Evolutionary conservation across 441 rosid species (phyloP), one percentile per base, ranked within the genome.

Genomic region (Croton setiger): DNA sequence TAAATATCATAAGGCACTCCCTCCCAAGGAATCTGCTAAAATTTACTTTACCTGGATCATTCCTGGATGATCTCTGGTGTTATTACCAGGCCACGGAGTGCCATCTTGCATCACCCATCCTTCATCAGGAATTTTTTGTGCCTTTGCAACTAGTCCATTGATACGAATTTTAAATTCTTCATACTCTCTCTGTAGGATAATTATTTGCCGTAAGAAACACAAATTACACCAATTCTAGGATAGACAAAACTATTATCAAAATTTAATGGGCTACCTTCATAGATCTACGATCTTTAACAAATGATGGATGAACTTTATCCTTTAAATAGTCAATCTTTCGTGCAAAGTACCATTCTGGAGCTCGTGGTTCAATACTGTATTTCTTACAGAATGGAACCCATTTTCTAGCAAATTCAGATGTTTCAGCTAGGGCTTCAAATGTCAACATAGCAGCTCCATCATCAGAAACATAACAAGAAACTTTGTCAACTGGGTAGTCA

Each of bases 71-170:
- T 78, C 81, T 75, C 81, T 75, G 68, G 62, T 78, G 67, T 78
- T 78, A 65, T 78, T 74, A 48, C 81, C 81, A 33, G 81, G 81
- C 81, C 81, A 78, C 4, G 81, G 81, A 2, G 81, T 78, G 45
- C 81, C 81, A 48, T 78, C 81, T 68, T 72, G 78, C 81, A 78
- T 78, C 27, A 68, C 63, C 81, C 81, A 78, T 68, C 81, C 81
- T 72, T 78, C 81, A 39, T 78, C 81, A 18, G 81, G 81, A 71
- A 78, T 62, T 57, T 78, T 78, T n/a, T 74, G 76, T 64, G 81
- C 81, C 76, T 78, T 78, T 33, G 81, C 68, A 9, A 74, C 79
- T 60, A 78, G 68, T 2, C 64, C 76, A 43, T 74, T 78, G 55
- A 78, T 52, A 14, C 72, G 81, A 27, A 78, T 45, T 60, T 78